Base-by-base conservation (phyloP, 2,329 filamentous ascomycete genomes). In the Escovopsis weberi region DNA sequence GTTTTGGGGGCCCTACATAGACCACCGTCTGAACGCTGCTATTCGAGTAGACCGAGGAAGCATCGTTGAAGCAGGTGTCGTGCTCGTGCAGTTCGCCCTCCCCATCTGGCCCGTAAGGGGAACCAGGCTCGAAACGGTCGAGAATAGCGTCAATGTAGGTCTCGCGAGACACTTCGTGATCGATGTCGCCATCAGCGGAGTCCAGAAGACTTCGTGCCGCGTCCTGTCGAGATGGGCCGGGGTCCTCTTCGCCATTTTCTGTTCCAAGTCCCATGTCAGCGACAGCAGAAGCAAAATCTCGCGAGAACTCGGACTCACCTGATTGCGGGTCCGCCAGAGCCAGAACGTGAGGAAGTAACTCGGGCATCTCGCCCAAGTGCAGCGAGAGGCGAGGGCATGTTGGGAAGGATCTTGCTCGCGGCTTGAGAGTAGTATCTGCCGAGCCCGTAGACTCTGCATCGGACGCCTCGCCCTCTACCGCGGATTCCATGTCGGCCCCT, bases 341-440 rank as follows among this genome's bases (percentile, higher is more conserved):
- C 43, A 55, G 47, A 38, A 60, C 48, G 8, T 50, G 46, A 4
- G 55, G 52, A 12, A 58, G 45, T 15, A 59, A 43, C 11, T 48
- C 42, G 2, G 49, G 47, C 33, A 56, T 44, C 6, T 44, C 45
- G 6, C 51, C 56, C 4, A 62, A 50, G 40, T 62, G 53, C 23
- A 62, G 50, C 4, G 59, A 61, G 19, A 62, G 47, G 2, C 59
- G 54, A 12, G 55, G 53, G 39, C 53, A 58, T 2, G 43, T 46
- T 8, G 41, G 8, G n/a, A 35, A 33, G 18, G 38, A 18, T 10
- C 26, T 39, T 32, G 39, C 28, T 9, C 28, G 47, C 33, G 45
- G 41, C 26, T 38, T 49, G 12, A 51, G 23, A 23, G 23, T 5
- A 3, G 50, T 50, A 35, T 40, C 48, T 18, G 46, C 45, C 6